phyloP scores from a whole-genome alignment of 805 yeast species.

The Candida lessepsii region DNA sequence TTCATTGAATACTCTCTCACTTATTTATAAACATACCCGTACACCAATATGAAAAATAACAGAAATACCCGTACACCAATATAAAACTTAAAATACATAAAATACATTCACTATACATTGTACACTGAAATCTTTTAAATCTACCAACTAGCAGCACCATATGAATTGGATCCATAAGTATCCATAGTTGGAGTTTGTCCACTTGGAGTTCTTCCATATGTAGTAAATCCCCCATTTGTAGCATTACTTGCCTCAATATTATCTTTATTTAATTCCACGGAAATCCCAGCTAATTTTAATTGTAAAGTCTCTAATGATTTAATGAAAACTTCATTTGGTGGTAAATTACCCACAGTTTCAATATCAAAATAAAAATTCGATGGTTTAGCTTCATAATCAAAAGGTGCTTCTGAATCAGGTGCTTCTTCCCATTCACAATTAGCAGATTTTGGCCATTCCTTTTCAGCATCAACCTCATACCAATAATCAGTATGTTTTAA shows the following conservation, averaged over 20 bases:
- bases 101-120: conserved; percentile 3
- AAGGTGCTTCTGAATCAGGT: conserved; percentile 81
- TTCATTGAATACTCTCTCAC: no score
- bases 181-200: conserved; percentile 22
- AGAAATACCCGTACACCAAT: neutral
- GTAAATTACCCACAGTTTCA: conserved; percentile 87
- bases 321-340: conserved; percentile 84
- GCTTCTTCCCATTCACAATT: conserved; percentile 97
- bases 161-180: conserved; percentile 33
- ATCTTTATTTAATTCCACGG: conserved; percentile 59
- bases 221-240: conserved; percentile 47
- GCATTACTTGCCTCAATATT: conserved; percentile 37
- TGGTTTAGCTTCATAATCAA: conserved; percentile 84
- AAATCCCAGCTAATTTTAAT: conserved; percentile 84
- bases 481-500: conserved; percentile 93
- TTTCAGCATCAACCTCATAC: conserved; percentile 86
- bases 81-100: no score
- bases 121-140: neutral
- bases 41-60: no score
- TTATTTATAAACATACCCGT: no score
- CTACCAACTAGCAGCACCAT: conserved; percentile 35
- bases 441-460: conserved; percentile 89
- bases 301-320: conserved; percentile 84
- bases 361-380: conserved; percentile 80
- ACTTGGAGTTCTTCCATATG: conserved; percentile 40